These are phyloP conservation scores for Sporothrix schenckii DNA, from an alignment of 2,329 filamentous ascomycete species.

Conservation along the genomic window DNA sequence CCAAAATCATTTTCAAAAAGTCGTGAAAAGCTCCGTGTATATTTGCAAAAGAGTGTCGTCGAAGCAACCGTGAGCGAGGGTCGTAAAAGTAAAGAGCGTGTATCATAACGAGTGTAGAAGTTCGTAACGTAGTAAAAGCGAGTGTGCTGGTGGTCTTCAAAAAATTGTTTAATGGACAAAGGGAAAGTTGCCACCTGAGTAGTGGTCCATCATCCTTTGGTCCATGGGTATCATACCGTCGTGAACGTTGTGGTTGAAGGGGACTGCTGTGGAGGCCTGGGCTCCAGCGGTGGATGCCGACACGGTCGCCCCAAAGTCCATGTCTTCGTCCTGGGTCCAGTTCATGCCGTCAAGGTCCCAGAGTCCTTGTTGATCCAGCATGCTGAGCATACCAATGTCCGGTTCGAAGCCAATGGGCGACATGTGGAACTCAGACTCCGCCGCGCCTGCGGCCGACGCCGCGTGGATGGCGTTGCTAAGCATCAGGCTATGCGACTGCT, in stretches of 20 bases:
- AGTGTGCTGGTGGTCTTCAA: background rate
- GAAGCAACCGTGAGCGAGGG: background rate
- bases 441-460: constrained; percentile 31
- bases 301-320: constrained; percentile 29
- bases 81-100: background rate
- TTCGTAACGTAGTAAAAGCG: background rate
- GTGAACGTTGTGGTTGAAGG: constrained; percentile 40
- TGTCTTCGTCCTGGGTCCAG: constrained; percentile 50
- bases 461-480: constrained; percentile 17
- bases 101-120: background rate
- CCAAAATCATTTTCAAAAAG: background rate
- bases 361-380: constrained; percentile 57
- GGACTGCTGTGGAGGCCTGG: constrained; percentile 29
- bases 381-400: constrained; percentile 52
- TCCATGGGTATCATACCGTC: constrained; percentile 46
- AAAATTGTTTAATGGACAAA: constrained; percentile 48
- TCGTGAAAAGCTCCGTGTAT: no score
- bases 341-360: constrained; percentile 62
- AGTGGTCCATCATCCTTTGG: constrained; percentile 46
- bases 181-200: constrained; percentile 41
- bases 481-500: constrained; percentile 43
- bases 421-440: constrained; percentile 52
- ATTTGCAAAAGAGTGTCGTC: no score
- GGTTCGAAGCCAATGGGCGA: constrained; percentile 57
- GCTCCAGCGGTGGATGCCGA: constrained; percentile 27